Percentiles rank a stretch among this genome's conserved stretches.
Evolutionary conservation across 2,329 filamentous ascomycete genomes (phyloP).

Genomic region (Scytalidium lignicola): DNA sequence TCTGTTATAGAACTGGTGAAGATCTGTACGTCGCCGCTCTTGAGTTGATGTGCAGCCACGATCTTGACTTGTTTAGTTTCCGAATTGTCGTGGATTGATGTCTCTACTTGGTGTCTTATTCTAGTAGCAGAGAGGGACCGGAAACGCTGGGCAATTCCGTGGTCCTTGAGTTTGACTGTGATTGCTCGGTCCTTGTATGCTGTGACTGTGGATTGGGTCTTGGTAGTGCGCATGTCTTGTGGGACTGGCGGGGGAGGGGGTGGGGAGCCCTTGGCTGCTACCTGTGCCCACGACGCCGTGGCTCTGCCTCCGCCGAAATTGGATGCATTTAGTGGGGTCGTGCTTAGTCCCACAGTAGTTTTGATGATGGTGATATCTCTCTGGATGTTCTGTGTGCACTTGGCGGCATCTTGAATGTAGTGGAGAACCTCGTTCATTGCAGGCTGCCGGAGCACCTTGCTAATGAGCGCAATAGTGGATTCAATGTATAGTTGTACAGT

Average conservation of each 20-base stretch:
- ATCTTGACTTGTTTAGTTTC: conserved; percentile 17
- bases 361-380: conserved; percentile 18
- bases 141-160: conserved; percentile 13
- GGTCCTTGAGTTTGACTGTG: conserved; percentile 18
- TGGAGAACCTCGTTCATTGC: conserved; percentile 16
- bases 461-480: conserved; percentile 13
- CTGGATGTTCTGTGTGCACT: conserved; percentile 18
- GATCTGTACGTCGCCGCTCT: conserved; percentile 21
- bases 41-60: conserved; percentile 18
- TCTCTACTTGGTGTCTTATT: conserved; percentile 17
- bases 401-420: conserved; percentile 15
- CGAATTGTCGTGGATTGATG: conserved; percentile 12
- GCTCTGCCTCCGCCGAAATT: no score
- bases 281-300: no score
- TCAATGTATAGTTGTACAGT: conserved; percentile 13
- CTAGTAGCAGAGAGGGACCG: conserved; percentile 7
- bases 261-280: no score
- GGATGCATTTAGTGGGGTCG: no score
- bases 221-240: conserved; percentile 8
- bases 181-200: no score
- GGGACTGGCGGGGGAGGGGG: conserved; percentile 8
- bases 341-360: no score
- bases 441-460: conserved; percentile 9
- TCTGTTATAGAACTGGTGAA: conserved; percentile 17
- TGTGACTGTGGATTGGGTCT: conserved; percentile 14